Evolutionary conservation across 2,329 filamentous ascomycete genomes (phyloP), one percentile per base, ranked within the genome.

Genomic region (Cytospora leucostoma): DNA sequence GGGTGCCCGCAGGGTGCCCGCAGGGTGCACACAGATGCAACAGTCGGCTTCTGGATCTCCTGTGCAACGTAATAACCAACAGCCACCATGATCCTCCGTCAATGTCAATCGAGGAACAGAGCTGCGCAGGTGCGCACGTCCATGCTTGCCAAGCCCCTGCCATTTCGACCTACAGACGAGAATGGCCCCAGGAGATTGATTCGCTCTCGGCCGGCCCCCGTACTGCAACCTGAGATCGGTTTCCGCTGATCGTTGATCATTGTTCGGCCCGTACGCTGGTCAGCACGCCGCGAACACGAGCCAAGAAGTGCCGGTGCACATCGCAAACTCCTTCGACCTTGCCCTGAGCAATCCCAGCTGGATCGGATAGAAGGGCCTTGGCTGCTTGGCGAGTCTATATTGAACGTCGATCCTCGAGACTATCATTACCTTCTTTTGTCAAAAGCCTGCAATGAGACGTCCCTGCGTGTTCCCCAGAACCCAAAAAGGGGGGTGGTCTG

Each of bases 31-130:
- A 27, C 17, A 56, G 19, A 40, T 52, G 50, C 33, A 52, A 40
- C 49, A 40, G 55, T 59, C 35, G 51, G 27, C 61, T 58, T 63
- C 61, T 63, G 61, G 61, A 37, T 55, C 47, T 8, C 21, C 38
- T 37, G 61, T 63, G 55, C 40, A 44, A 59, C 61, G 54, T n/a
- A 32, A 49, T 49, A 55, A 54, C 61, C 32, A 49, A 56, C 47
- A 58, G 17, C 60, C 13, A 27, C 32, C n/a, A 44, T n/a, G 17
- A 37, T 47, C 47, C 56, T 34, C 21, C 51, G 35, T 47, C n/a
- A 47, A 19, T 47, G 12, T 21, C 44, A 11, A 19, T 7, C 40
- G 44, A 47, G 44, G n/a, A 47, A 47, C 44, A 17, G 17, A 44
- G 15, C 38, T 44, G 40, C 40, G 4, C 40, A n/a, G 40, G 19